Percentiles rank a stretch among this genome's conserved stretches.
These are phyloP conservation scores for Hygrocybe coccinea DNA, from an alignment of 768 basidiomycete genomes.

Conservation along the genomic window DNA sequence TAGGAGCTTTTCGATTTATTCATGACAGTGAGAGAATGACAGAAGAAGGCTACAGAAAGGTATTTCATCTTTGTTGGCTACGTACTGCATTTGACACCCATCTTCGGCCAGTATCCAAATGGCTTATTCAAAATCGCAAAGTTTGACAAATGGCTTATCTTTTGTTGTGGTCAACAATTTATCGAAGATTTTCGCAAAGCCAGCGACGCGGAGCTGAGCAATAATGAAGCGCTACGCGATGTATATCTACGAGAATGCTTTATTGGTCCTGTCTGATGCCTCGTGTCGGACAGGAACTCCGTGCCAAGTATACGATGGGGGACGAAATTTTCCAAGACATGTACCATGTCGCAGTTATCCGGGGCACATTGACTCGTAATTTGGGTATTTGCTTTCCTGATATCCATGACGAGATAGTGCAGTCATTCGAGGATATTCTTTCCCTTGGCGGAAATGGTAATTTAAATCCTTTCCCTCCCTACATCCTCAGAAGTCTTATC, in stretches of 20 bases:
- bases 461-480: neutral
- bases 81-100: neutral
- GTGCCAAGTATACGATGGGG: conserved; percentile 35
- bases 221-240: conserved; percentile 24
- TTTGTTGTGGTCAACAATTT: conserved; percentile 23
- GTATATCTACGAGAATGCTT: conserved; percentile 12
- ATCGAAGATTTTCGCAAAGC: conserved; percentile 33
- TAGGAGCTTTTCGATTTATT: conserved; percentile 14
- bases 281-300: conserved; percentile 20
- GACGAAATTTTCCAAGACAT: conserved; percentile 16
- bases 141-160: conserved; percentile 27
- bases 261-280: neutral
- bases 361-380: conserved; percentile 33
- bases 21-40: conserved; percentile 12
- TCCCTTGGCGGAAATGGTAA: conserved; percentile 24
- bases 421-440: conserved; percentile 39
- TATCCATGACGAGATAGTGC: conserved; percentile 44
- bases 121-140: conserved; percentile 25
- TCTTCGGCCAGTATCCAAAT: neutral
- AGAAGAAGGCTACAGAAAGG: conserved; percentile 17
- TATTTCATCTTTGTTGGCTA: neutral
- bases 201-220: conserved; percentile 29
- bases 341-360: neutral
- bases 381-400: conserved; percentile 30
- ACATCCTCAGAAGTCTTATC: neutral